phyloP scores from a whole-genome alignment of 345 rosid genomes.

The Boechera retrofracta region DNA sequence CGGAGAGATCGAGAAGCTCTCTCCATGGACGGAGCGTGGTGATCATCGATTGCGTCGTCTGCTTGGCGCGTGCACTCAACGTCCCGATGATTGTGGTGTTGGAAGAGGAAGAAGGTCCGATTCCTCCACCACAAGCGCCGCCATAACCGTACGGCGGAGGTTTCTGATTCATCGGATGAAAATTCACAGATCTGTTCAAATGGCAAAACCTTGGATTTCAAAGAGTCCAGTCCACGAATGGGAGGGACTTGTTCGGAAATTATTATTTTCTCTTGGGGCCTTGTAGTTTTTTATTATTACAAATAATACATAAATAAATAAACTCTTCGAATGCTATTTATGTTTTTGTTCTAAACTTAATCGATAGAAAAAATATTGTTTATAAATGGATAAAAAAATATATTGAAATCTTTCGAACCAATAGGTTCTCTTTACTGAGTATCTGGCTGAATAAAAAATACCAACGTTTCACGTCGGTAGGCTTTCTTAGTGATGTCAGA shows the following conservation, averaged over 20 bases:
- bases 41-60: conserved; percentile 52
- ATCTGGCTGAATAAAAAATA: conserved; percentile 19
- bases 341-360: background rate
- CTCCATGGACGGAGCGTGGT: conserved; percentile 84
- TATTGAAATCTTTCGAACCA: conserved; percentile 28
- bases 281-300: conserved; percentile 11
- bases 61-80: conserved; percentile 59
- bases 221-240: conserved; percentile 1
- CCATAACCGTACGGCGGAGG: conserved; percentile 53
- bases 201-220: background rate
- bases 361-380: background rate
- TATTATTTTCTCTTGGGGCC: conserved; percentile 19
- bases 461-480: conserved; percentile 31
- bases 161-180: conserved; percentile 37
- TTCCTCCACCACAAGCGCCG: conserved; percentile 31
- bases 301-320: too few relatives aligned
- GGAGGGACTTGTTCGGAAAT: background rate
- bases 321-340: background rate
- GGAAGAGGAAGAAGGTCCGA: conserved; percentile 30
- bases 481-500: conserved; percentile 19
- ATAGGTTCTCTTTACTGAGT: conserved; percentile 13
- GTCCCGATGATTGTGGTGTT: conserved; percentile 43
- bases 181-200: conserved; percentile 33
- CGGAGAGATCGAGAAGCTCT: conserved; percentile 55
- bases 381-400: background rate